Base-by-base conservation (phyloP, 768 basidiomycete species). In the Tubosaeta sp. region DNA sequence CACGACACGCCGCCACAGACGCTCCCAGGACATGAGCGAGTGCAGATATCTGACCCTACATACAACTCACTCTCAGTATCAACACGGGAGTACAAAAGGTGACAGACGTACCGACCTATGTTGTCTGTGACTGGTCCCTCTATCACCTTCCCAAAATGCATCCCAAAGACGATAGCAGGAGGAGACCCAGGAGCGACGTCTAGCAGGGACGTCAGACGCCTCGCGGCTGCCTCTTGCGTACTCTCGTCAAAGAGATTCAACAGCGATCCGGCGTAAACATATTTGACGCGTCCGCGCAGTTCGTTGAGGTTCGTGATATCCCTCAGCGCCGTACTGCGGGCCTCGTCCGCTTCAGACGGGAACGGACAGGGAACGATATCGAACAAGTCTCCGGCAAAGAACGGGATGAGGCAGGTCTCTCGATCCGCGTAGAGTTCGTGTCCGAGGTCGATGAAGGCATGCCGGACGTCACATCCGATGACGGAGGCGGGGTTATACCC, bases 171-270 rank as follows among this genome's bases (percentile, higher is more conserved):
- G 37, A 71, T 35, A 2, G 63, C 57, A 4, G 64, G 68, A 0
- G 57, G 48, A 0, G 62, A 59, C 4, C 66, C 66, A 2, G 57
- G 49, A 5, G 37, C 25, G 14, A 60, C 48, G 19, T 64, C 61
- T 16, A 70, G 48, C 1, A 72, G 51, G 9, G 34, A 38, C 3
- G 53, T 59, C 10, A 73, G 52, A 7, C 69, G 62, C 14, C 65
- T 43, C 1, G 70, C 70, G 11, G 70, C 58, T 6, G 53, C 65
- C n/a, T 62, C 54, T 53, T 73, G 72, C 43, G 61, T 66, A 12
- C 56, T 41, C 54, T 68, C 64, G 56, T 69, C 63, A 49, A 69
- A 70, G n/a, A 72, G 59, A 46, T 73, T 67, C 56, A 73, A 73
- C 13, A 73, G 50, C 10, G 70, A 65, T 3, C 69, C 68, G 4